Conservation (phyloP, 768 basidiomycete genomes). For the Lentinula lateritia region DNA sequence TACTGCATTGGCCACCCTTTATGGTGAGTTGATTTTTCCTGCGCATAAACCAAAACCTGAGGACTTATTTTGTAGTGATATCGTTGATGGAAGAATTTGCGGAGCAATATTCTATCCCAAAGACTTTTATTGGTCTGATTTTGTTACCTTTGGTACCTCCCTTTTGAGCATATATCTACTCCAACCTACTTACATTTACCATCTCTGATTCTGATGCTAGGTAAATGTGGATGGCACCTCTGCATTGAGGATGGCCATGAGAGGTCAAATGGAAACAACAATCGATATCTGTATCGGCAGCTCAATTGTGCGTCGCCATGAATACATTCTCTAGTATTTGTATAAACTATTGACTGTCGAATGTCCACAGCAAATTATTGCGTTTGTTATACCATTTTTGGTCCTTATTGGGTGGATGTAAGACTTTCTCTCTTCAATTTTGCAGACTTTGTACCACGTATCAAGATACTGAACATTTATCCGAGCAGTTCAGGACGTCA, state of each 20-base stretch:
- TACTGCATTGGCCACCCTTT: neutral
- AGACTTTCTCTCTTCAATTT: neutral
- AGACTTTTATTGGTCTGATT: constrained; percentile 83
- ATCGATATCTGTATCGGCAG: constrained; percentile 79
- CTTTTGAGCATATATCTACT: neutral
- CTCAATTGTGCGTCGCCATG: constrained; percentile 55
- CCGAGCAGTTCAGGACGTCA: constrained; percentile 43
- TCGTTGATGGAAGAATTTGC: constrained; percentile 91
- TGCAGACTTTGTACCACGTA: neutral
- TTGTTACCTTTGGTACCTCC: constrained; percentile 77
- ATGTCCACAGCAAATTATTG: constrained; percentile 65
- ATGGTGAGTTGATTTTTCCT: constrained; percentile 13
- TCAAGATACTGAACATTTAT: neutral
- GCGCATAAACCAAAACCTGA: constrained; percentile 9
- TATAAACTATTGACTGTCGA: too few relatives aligned
- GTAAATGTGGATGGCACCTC: constrained; percentile 69
- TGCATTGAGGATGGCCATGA: constrained; percentile 83
- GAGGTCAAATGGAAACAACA: constrained; percentile 64
- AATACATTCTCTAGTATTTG: too few relatives aligned
- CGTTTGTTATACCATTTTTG: constrained; percentile 83
- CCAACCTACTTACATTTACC: too few relatives aligned
- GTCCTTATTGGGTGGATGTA: constrained; percentile 84
- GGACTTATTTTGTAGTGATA: constrained; percentile 47
- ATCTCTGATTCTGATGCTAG: neutral
- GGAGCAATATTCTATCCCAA: constrained; percentile 71